Conservation (phyloP, 805 yeast species). For the Komagataella pastoris region DNA sequence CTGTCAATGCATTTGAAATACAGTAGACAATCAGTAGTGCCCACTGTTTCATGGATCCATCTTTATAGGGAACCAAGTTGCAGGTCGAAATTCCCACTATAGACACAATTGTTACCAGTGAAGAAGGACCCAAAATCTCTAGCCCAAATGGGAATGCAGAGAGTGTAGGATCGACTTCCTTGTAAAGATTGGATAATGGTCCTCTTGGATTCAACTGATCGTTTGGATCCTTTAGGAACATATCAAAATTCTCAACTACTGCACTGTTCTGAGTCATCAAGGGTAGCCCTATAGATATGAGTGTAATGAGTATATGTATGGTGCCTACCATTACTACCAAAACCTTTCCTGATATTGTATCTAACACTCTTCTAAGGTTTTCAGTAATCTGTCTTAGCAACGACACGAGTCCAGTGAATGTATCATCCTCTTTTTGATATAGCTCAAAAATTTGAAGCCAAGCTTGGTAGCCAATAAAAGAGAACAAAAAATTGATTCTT, state of each 20-base stretch:
- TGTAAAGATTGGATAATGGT: not conserved
- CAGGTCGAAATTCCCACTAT: not conserved
- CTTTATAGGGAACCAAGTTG: not conserved
- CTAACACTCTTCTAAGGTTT: not conserved
- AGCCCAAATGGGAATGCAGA: not conserved
- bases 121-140: not conserved
- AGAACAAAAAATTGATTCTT: not conserved
- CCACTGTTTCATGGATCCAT: not conserved
- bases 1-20: not conserved
- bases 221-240: not conserved
- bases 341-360: not conserved
- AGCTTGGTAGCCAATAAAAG: not conserved
- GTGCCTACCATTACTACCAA: not conserved
- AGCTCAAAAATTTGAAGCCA: not conserved
- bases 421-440: not conserved
- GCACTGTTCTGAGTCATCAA: not conserved
- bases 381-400: not conserved
- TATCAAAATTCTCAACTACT: not conserved
- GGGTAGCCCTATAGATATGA: not conserved
- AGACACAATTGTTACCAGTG: not conserved
- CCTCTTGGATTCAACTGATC: not conserved
- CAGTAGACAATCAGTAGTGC: not conserved
- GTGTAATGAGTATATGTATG: not conserved
- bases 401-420: not conserved
- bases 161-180: not conserved